Evolutionary conservation across 2,329 filamentous ascomycete species (phyloP).

Genomic region (Neofusicoccum umdonicola): DNA sequence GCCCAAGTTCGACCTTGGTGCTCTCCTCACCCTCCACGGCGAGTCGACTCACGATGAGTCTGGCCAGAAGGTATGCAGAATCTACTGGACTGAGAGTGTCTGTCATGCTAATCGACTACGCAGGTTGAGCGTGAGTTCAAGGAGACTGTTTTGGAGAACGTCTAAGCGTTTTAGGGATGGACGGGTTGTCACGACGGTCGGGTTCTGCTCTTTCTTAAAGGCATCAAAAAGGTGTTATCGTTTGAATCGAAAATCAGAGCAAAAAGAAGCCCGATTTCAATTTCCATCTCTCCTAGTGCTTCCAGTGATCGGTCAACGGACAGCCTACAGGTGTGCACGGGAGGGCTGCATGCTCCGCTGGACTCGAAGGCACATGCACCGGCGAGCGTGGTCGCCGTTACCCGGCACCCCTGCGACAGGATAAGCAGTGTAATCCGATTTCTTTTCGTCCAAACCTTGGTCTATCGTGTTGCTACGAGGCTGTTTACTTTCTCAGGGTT

Average conservation of each 20-base stretch:
- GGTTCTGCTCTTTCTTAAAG: conserved; percentile 29
- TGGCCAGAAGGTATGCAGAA: conserved; percentile 81
- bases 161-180: conserved; percentile 61
- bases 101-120: neutral
- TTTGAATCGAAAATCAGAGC: conserved; percentile 19
- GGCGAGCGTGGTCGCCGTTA: neutral
- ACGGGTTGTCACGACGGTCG: conserved; percentile 23
- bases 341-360: neutral
- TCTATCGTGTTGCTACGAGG: neutral
- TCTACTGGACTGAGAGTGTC: neutral
- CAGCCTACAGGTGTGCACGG: conserved; percentile 7
- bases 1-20: conserved; percentile 98
- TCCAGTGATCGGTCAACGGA: conserved; percentile 9
- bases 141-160: conserved; percentile 90
- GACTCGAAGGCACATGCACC: neutral
- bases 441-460: neutral
- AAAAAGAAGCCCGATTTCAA: conserved; percentile 17
- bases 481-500: neutral
- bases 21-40: conserved; percentile 93
- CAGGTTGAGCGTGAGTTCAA: conserved; percentile 91
- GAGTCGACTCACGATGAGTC: conserved; percentile 95
- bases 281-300: conserved; percentile 8
- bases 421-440: conserved; percentile 3
- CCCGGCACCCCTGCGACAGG: neutral
- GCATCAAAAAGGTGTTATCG: conserved; percentile 42